Percentiles rank a stretch among this genome's conserved stretches.
Conservation (phyloP, 139 green algal genomes). For the Chlorella vulgaris region DNA sequence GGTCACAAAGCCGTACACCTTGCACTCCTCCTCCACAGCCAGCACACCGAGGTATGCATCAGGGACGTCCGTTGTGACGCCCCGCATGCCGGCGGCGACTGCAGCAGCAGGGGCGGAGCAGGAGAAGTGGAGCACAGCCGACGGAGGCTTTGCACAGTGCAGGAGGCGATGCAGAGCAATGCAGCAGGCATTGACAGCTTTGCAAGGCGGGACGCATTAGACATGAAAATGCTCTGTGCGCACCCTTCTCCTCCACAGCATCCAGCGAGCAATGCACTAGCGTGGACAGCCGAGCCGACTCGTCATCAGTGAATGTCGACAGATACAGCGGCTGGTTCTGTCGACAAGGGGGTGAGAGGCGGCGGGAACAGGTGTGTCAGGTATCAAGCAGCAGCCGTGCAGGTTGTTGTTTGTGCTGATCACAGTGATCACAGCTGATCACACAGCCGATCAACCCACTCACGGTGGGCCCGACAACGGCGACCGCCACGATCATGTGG, state of each 20-base stretch:
- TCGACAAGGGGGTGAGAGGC: background rate
- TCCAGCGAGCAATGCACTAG: slow-evolving; percentile 87
- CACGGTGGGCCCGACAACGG: slow-evolving; percentile 20
- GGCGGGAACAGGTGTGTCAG: too few species aligned
- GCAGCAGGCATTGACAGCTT: background rate
- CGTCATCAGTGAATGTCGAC: slow-evolving; percentile 62
- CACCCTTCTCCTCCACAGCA: slow-evolving; percentile 85
- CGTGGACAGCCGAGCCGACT: slow-evolving; percentile 83
- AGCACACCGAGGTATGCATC: slow-evolving; percentile 85
- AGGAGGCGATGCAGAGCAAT: background rate
- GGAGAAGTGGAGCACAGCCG: too few species aligned
- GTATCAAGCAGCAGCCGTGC: too few species aligned
- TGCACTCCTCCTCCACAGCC: slow-evolving; percentile 83
- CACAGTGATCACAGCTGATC: background rate
- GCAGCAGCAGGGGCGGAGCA: too few species aligned
- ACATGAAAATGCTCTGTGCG: background rate
- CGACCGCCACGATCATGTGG: slow-evolving; percentile 21
- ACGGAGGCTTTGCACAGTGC: too few species aligned
- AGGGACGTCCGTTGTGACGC: slow-evolving; percentile 35
- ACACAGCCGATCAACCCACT: background rate
- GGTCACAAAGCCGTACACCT: slow-evolving; percentile 70
- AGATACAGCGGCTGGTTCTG: slow-evolving; percentile 89
- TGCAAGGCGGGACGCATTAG: background rate
- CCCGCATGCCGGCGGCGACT: slow-evolving; percentile 16
- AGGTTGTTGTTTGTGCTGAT: background rate